Base-by-base conservation (phyloP, 164 flowering plant species). In the Pachysandra terminalis region DNA sequence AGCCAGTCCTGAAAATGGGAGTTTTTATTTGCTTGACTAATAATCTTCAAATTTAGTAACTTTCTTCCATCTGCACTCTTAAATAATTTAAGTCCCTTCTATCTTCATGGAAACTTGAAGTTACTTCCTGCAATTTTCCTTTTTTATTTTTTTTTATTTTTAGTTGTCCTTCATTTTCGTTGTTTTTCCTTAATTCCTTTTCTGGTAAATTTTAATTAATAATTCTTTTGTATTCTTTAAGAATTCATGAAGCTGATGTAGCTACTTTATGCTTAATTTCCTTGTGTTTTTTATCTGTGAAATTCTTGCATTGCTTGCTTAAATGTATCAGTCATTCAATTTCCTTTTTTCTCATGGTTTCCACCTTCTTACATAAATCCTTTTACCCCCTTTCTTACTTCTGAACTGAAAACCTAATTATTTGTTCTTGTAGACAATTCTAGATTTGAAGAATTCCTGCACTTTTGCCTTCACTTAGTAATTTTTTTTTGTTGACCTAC, bases 1-100 rank as follows among this genome's bases (percentile, higher is more conserved):
- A 25, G 32, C 14, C 76, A 72, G 70, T 61, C 70, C 63, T 48
- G 7, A 53, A 67, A 60, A 27, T 41, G 41, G 54, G 41, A 45
- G 59, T 67, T 61, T 56, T 61, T 61, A 25, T 32, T 57, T 57
- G 35, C 13, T 57, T 57, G 26, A 55, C 22, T 55, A 21, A 56
- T 61, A n/a, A 56, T 66, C 40, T 55, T 56, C 55, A 51, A 2
- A 21, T 27, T 27, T 8, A 26, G 40, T 49, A 51, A 2, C 5
- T 9, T 27, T 24, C 17, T 56, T 7, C 1, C 49, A 12, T 66
- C 69, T 23, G 24, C 26, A 12, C 41, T 64, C 19, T 45, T 52
- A 25, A n/a, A 24, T 32, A 7, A 48, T 23, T 45, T 28, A 5
- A 1, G 2, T 19, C 19, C 45, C 16, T 59, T 60, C 66, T 7